Percentiles rank a stretch among this genome's conserved stretches.
Conservation (phyloP, 2,329 filamentous ascomycete genomes). For the Xylariaceae sp. region DNA sequence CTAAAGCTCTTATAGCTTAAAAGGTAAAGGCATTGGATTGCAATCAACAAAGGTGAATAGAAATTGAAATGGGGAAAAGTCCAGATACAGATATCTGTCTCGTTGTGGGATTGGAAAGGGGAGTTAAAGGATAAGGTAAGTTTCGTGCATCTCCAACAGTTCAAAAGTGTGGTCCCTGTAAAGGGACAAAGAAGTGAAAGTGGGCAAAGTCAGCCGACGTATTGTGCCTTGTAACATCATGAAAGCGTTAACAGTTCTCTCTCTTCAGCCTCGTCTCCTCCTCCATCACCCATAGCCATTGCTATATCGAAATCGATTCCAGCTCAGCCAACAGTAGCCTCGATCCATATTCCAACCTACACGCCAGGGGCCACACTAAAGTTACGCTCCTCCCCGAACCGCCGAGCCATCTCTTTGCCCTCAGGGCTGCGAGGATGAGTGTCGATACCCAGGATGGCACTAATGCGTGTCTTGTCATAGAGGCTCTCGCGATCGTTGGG, state of each 20-base stretch:
- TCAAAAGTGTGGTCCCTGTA: neutral
- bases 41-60: neutral
- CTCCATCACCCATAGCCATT: neutral
- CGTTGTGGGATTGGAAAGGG: conserved; percentile 3
- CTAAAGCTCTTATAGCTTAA: neutral
- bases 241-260: neutral
- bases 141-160: conserved; percentile 7
- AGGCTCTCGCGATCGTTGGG: conserved; percentile 56
- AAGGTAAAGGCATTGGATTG: too few species aligned
- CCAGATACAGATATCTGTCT: conserved; percentile 5
- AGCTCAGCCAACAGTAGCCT: neutral
- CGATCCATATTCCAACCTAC: conserved; percentile 30
- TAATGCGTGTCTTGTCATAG: conserved; percentile 66
- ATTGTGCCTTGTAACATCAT: neutral
- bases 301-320: neutral
- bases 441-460: conserved; percentile 67
- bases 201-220: conserved; percentile 1
- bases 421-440: conserved; percentile 63
- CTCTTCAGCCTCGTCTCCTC: neutral
- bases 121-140: conserved; percentile 10
- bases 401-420: conserved; percentile 63
- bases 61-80: conserved; percentile 1
- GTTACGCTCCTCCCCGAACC: conserved; percentile 59
- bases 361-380: conserved; percentile 42
- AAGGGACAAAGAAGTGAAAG: conserved; percentile 18